A percentile compares a stretch with the other conserved stretches of the same genome.
phyloP scores from a whole-genome alignment of 2,329 filamentous ascomycete species.

The Sporothrix brasiliensis region DNA sequence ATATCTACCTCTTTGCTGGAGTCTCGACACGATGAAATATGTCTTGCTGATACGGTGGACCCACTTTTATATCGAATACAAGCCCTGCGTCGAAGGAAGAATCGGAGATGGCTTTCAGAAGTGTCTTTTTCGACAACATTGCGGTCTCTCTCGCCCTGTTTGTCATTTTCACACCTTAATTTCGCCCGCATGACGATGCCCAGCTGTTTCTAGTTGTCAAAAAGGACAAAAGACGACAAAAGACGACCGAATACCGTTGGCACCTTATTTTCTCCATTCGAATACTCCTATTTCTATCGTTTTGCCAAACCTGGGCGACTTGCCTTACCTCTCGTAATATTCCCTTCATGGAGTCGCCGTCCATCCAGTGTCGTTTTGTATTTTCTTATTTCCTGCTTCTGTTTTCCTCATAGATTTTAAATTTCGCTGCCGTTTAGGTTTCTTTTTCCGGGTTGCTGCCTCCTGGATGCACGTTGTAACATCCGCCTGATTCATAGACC shows the following conservation, averaged over 20 bases:
- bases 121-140: neutral
- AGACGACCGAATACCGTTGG: neutral
- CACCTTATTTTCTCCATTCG: neutral
- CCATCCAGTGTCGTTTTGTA: neutral
- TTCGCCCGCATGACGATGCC: neutral
- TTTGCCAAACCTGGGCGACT: neutral
- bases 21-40: constrained; percentile 24
- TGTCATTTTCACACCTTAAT: neutral
- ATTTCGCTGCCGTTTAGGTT: neutral
- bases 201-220: neutral
- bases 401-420: neutral
- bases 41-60: neutral
- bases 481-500: neutral
- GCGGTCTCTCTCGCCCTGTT: neutral
- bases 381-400: neutral
- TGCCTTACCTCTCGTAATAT: constrained; percentile 9
- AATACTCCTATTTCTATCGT: neutral
- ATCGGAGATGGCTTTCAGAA: too few species aligned
- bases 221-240: too few species aligned
- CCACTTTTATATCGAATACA: neutral
- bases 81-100: neutral
- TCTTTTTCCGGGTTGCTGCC: too few species aligned
- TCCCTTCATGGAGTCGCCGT: constrained; percentile 13
- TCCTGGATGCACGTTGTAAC: too few species aligned
- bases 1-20: neutral